Base-by-base conservation (phyloP, 805 yeast species). In the Candida bentonensis region DNA sequence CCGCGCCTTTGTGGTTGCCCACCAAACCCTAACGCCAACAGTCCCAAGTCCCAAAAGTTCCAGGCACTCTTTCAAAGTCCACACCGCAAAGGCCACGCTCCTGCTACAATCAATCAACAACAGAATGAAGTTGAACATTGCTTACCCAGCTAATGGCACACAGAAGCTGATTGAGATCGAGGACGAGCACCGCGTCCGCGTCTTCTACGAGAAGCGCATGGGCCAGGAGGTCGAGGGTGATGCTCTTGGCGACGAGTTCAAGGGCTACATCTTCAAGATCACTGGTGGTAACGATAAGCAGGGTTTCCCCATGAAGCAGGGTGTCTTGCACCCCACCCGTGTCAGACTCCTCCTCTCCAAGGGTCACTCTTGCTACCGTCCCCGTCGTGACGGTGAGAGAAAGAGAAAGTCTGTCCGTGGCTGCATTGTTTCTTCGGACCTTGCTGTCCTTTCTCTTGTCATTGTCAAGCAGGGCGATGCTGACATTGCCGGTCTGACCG, bases 301-400 rank as follows among this genome's bases (percentile, higher is more conserved):
- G 79, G 98, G 98, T 78, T 92, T 92, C 96, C 97, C 98, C 76
- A 92, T 94, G 98, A 92, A 88, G 76, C 98, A 94, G 76, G 98
- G 98, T 82, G 98, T 92, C 58, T 76, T 92, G 80, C 92, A 86
- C 78, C 97, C 98, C 74, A 87, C 94, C 81, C 94, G 98, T 82
- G 97, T 92, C 63, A 87, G 84, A 71, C 80, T 92, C 64, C 79
- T 92, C 68, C 78, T 92, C 68, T 71, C 95, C 61, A 80, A 86
- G 74, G 95, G 89, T 66, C 82, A 76, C 77, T 85, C 96, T 62
- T 89, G 97, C 79, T 92, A 92, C 94, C 89, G 98, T 80, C 94
- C 95, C 72, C 92, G 98, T 80, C 86, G 97, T 77, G 67, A 72
- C 58, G 98, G 98, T 82, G 98, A 92, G 81, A 85, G 98, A 78